Evolutionary conservation across 768 basidiomycete species (phyloP).

Genomic region (Lentinula lateritia): DNA sequence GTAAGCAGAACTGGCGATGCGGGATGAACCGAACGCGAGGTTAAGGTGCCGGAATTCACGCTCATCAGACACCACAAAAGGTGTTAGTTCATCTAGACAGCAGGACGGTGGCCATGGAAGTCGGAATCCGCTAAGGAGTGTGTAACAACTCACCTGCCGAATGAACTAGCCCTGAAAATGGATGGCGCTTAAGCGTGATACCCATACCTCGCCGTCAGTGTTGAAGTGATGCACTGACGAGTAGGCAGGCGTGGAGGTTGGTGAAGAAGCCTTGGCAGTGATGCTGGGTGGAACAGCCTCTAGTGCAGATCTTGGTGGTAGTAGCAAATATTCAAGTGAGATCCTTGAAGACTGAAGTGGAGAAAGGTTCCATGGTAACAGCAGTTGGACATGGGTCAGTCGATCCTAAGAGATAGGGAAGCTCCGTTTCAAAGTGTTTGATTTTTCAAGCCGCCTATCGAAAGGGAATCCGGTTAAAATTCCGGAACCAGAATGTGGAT

Average conservation of each 20-base stretch:
- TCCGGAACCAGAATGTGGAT: too few species aligned
- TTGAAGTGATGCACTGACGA: conserved; percentile 67
- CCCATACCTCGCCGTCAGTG: conserved; percentile 79
- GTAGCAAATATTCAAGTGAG: conserved; percentile 87
- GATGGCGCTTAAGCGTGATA: conserved; percentile 85
- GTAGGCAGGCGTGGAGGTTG: conserved; percentile 76
- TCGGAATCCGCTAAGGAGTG: conserved; percentile 83
- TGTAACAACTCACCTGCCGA: conserved; percentile 89
- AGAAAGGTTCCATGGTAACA: conserved; percentile 86
- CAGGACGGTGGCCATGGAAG: conserved; percentile 86
- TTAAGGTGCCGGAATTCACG: conserved; percentile 77
- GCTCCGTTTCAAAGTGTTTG: too few species aligned
- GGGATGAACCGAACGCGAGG: conserved; percentile 67
- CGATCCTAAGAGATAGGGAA: too few species aligned
- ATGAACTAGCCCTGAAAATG: conserved; percentile 90
- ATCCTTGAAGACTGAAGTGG: conserved; percentile 86
- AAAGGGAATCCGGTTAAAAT: too few species aligned
- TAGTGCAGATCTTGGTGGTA: conserved; percentile 87
- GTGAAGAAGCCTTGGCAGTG: conserved; percentile 75
- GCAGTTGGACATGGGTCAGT: conserved; percentile 84
- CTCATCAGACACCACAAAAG: conserved; percentile 83
- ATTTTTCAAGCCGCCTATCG: too few species aligned
- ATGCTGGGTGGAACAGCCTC: conserved; percentile 71
- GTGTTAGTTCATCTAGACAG: conserved; percentile 87
- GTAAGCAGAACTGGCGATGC: conserved; percentile 66